phyloP scores from a whole-genome alignment of 1,284 basidiomycete species.

The Stereum hirsutum region DNA sequence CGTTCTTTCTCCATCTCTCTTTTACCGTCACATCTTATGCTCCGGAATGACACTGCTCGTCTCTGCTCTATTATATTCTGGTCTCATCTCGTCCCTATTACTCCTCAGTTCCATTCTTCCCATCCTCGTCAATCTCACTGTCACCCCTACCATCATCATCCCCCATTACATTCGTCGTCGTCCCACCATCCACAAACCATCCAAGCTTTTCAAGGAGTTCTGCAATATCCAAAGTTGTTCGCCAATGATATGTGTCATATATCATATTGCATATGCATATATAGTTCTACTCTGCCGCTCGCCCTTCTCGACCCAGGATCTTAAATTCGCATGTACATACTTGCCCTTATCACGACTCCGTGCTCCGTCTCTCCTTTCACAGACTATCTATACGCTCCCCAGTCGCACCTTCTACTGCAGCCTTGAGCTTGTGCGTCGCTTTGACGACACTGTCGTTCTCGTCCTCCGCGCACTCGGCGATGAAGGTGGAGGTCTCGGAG shows the following conservation, averaged over 20 bases:
- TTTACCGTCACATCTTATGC: too few relatives aligned
- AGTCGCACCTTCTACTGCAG: conserved; percentile 58
- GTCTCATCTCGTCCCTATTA: too few relatives aligned
- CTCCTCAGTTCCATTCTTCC: too few relatives aligned
- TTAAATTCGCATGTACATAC: neutral
- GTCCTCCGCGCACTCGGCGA: conserved; percentile 76
- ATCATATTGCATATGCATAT: too few relatives aligned
- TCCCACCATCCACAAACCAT: too few relatives aligned
- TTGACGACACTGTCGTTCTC: conserved; percentile 71
- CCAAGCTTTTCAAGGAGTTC: too few relatives aligned
- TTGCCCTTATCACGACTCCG: neutral
- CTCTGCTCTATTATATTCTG: too few relatives aligned
- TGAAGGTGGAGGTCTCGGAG: conserved; percentile 74
- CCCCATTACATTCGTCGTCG: too few relatives aligned
- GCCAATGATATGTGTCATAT: neutral
- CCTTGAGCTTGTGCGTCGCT: conserved; percentile 55
- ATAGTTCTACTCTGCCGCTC: too few relatives aligned
- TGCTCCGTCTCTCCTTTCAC: neutral
- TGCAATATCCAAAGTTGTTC: neutral
- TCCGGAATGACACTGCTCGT: too few relatives aligned
- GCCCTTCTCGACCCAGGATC: neutral
- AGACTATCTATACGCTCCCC: conserved; percentile 42
- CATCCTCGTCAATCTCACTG: too few relatives aligned
- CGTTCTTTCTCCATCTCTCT: neutral
- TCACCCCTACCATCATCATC: too few relatives aligned